Conservation (phyloP, 177 flowering plant species). For the Telopea speciosissima region DNA sequence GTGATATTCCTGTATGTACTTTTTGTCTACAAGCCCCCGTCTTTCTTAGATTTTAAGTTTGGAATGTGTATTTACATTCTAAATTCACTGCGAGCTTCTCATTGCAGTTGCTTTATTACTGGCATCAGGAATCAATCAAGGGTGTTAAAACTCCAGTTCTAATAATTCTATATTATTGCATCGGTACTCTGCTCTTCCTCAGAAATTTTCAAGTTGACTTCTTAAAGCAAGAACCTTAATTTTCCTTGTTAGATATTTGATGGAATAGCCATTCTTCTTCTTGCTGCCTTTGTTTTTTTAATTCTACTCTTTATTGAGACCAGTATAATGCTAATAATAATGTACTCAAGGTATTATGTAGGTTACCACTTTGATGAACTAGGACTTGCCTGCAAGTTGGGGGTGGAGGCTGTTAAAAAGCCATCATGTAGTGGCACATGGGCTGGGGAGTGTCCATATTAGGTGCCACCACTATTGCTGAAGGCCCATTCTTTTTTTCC, state of each 20-base stretch:
- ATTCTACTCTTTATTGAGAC: no score
- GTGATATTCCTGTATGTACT: slow-evolving; percentile 70
- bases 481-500: no score
- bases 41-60: neutral
- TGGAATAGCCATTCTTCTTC: no score
- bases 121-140: slow-evolving; percentile 29
- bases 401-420: no score
- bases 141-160: slow-evolving; percentile 41
- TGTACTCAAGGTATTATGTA: neutral
- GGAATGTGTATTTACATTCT: neutral
- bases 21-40: slow-evolving; percentile 2
- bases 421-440: no score
- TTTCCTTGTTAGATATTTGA: no score
- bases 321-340: no score
- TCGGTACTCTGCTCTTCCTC: slow-evolving; percentile 42
- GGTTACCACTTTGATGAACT: no score
- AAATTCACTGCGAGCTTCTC: neutral
- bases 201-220: neutral
- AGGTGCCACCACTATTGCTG: no score
- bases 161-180: slow-evolving; percentile 59
- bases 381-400: no score
- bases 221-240: neutral
- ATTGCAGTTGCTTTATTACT: slow-evolving; percentile 56
- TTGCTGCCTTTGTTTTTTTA: no score
- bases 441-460: no score